Conservation (phyloP, 305 asterid genomes). For the Fraxinus albicans region DNA sequence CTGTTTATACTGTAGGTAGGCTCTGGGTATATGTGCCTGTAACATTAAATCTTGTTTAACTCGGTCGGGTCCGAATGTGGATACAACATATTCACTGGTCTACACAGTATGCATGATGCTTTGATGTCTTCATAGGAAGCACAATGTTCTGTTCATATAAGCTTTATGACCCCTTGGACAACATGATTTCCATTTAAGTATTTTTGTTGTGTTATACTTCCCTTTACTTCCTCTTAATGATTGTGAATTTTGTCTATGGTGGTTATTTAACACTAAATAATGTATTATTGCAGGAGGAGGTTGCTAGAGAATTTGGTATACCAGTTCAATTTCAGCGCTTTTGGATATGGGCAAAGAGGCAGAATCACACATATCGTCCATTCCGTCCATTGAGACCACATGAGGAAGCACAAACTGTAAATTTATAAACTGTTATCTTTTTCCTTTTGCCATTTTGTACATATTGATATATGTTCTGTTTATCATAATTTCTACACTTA, state of each 20-base stretch:
- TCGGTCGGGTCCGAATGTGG: not conserved
- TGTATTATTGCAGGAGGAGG: slow-evolving; percentile 67
- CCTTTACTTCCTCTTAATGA: slow-evolving; percentile 10
- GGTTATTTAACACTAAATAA: not conserved
- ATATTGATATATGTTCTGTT: slow-evolving; percentile 6
- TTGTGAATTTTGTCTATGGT: not conserved
- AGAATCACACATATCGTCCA: slow-evolving; percentile 92
- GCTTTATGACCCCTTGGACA: not conserved
- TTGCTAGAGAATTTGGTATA: slow-evolving; percentile 80
- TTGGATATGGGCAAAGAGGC: slow-evolving; percentile 96
- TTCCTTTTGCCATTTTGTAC: slow-evolving; percentile 9
- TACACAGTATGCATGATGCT: not conserved
- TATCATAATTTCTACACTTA: not conserved
- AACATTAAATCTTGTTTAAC: not conserved
- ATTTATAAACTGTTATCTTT: slow-evolving; percentile 3
- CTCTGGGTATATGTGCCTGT: not conserved
- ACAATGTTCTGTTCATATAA: not conserved
- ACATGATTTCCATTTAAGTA: not conserved
- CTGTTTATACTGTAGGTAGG: not conserved
- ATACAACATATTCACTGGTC: not conserved
- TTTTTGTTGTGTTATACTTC: not conserved
- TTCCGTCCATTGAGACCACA: slow-evolving; percentile 76
- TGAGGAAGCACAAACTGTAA: slow-evolving; percentile 83
- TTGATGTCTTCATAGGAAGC: not conserved
- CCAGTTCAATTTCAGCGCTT: slow-evolving; percentile 86